Evolutionary conservation across 805 yeast genomes (phyloP), one percentile per base, ranked within the genome.

Genomic region (Candida quercuum): DNA sequence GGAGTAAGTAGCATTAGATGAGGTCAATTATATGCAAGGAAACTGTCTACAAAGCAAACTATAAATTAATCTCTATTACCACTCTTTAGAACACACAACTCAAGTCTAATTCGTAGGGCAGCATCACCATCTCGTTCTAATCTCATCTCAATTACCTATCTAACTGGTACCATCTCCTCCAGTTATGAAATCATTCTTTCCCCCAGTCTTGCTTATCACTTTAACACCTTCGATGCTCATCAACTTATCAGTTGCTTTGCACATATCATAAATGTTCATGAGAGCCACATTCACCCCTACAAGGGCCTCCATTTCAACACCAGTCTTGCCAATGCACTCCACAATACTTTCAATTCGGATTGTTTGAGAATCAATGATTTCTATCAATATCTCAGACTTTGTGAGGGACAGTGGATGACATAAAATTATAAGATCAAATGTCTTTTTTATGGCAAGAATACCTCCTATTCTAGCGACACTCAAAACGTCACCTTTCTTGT

Each of bases 231-330:
- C 44, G 2, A 74, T 58, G 2, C 51, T 52, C 76, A 74, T 74
- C 20, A 49, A 47, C 47, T 68, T 63, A 47, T 74, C 79, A n/a
- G 70, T 74, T 2, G 78, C 76, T 46, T 74, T 74, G 48, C 78
- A 72, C 78, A 74, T 74, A 48, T 74, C 79, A 41, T 74, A 74
- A n/a, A 74, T 55, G 12, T 78, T 72, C 22, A 69, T 52, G 28
- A 74, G 49, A 0, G 71, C 59, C 9, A 66, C 57, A 16, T 62
- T 61, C 7, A 63, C 69, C 0, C 79, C 78, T 2, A 66, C 59
- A 16, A 74, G 41, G 1, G 78, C 78, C 48, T 74, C 80, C 78
- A 74, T 74, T 46, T 74, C 80, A 5, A 74, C 78, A 1, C 79
- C 80, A 0, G 80, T 74, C 35, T 68, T 64, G 4, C 76, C 77